A percentile compares a stretch with the other conserved stretches of the same genome.
Conservation (phyloP, 2,329 filamentous ascomycete species). For the Cercospora sp. region DNA sequence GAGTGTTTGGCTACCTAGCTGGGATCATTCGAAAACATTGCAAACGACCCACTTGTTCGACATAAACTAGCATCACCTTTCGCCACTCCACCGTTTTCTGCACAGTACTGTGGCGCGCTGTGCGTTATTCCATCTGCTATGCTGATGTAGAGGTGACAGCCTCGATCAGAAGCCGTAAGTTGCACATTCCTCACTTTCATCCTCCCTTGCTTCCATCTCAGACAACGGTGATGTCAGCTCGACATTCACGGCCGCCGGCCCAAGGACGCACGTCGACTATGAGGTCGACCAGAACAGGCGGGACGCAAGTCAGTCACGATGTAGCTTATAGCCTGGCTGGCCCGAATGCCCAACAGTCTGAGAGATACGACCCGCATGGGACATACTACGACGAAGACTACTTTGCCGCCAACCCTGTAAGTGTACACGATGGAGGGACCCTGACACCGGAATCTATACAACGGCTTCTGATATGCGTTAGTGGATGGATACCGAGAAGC, state of each 20-base stretch:
- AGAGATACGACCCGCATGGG: constrained; percentile 26
- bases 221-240: constrained; percentile 19
- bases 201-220: constrained; percentile 11
- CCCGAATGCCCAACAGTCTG: constrained; percentile 2
- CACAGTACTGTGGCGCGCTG: constrained; percentile 4
- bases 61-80: constrained; percentile 17
- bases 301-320: constrained; percentile 17
- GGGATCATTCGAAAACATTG: constrained; percentile 13
- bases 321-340: constrained; percentile 25
- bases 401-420: constrained; percentile 28
- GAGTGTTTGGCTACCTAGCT: not conserved
- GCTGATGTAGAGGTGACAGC: constrained; percentile 4
- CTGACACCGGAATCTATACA: not conserved
- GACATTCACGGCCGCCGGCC: constrained; percentile 9
- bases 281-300: constrained; percentile 15
- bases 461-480: not conserved
- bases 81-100: constrained; percentile 10
- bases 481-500: constrained; percentile 27
- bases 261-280: constrained; percentile 15
- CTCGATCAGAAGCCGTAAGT: not conserved
- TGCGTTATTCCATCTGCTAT: not conserved
- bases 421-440: not conserved
- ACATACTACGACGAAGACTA: constrained; percentile 34
- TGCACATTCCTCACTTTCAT: constrained; percentile 11
- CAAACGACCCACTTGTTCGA: constrained; percentile 6